Base-by-base conservation (phyloP, 768 basidiomycete species). In the Termitomyces sp. region DNA sequence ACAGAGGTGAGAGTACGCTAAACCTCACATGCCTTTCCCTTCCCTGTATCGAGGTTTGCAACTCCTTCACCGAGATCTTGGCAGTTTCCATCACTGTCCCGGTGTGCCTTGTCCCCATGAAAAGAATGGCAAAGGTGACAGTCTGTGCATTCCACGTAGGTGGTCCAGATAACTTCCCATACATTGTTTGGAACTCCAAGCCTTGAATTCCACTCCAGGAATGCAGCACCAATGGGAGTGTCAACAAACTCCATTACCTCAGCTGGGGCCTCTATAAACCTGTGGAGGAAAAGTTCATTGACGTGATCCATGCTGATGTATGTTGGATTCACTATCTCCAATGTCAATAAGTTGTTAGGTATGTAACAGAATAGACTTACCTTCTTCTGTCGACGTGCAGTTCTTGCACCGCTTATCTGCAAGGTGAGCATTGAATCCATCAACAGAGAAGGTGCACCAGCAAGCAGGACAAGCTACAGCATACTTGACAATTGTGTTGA, bases 171-270 rank as follows among this genome's bases (percentile, higher is more conserved):
- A 1, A 56, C 5, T 2, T 40, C 53, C 59, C 61, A 63, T 2
- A 60, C 59, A 46, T 57, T 56, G 15, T 50, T 27, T 4, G 61
- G 59, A 13, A 63, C 48, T 0, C 61, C 61, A 22, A 60, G 18
- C 2, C 35, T 32, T 0, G 56, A 60, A 49, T 63, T 63, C 59
- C 59, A 63, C 18, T 60, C 56, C 12, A 57, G 22, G 39, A 60
- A 57, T 0, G 59, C 56, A 7, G 44, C 46, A 1, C 56, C 53
- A 22, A 58, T 35, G 7, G 46, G 46, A 2, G n/a, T 47, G 36
- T 61, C 47, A 20, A 58, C 32, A 40, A 45, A 45, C 5, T 45
- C 20, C 0, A 45, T 13, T 20, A 7, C 11, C 10, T 16, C 44
- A 25, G 43, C 10, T 3, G 44, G 27, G 31, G 7, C 4, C 7